Base-by-base conservation (phyloP, 768 basidiomycete genomes). In the Suillus occidentalis region DNA sequence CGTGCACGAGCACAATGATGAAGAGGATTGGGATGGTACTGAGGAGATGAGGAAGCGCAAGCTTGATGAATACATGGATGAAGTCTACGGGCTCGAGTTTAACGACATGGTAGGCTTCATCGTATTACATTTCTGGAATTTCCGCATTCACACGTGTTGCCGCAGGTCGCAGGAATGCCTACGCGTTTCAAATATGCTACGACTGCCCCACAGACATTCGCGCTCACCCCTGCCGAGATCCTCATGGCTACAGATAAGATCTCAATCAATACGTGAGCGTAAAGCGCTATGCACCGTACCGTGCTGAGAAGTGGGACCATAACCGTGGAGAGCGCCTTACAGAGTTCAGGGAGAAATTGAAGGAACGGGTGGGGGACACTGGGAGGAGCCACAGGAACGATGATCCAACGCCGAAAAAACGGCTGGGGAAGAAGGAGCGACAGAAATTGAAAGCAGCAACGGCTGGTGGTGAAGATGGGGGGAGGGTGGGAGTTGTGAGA, bases 141-240 rank as follows among this genome's bases (percentile, higher is more conserved):
- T 28, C 22, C 7, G 12, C 6, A 42, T 37, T 60, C 10, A 59
- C 28, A 16, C 53, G 25, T 34, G n/a, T 58, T 68, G 13, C 65
- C 45, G n/a, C 65, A 40, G 10, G 60, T 18, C 68, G 28, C 71
- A 96, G 96, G 89, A 73, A 79, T 95, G 72, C 90, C 95, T 2
- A 99, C 95, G 0, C 90, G 94, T 13, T 99, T 99, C 85, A 89
- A 91, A 75, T 99, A 99, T 73, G 81, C 86, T n/a, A 82, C 88
- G 50, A 86, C 91, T 40, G 76, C 87, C 50, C 72, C 87, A 0
- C 82, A 89, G 65, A 76, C 74, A 39, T 96, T 84, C 76, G 87
- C 85, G 2, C 86, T 99, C 49, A 85, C 88, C 1, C 87, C 97
- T 0, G 87, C 83, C 5, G 96, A 99, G 71, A 93, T 99, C 67